Evolutionary conservation across 2,329 filamentous ascomycete genomes (phyloP).

Genomic region (Monosporascus cannonballus): DNA sequence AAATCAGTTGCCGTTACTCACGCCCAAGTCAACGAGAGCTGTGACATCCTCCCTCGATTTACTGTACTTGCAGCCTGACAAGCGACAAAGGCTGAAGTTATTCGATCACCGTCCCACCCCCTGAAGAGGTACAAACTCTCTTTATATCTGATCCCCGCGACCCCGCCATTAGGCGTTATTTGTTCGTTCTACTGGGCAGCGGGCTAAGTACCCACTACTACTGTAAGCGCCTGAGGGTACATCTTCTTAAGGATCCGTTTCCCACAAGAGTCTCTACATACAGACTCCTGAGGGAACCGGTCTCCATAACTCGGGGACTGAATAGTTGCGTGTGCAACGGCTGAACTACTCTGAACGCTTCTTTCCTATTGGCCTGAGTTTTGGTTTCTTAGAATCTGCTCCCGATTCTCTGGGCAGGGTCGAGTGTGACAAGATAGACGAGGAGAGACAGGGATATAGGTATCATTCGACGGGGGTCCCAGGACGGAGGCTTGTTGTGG

Average conservation of each 20-base stretch:
- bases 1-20: no score
- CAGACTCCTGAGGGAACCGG: not conserved
- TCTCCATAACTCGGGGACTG: no score
- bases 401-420: not conserved
- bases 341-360: not conserved
- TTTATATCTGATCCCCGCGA: constrained; percentile 10
- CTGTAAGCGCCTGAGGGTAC: no score
- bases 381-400: not conserved
- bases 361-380: not conserved
- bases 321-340: no score
- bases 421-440: not conserved
- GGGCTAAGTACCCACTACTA: no score
- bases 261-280: not conserved
- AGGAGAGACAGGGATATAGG: not conserved
- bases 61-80: not conserved
- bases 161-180: constrained; percentile 16
- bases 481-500: not conserved
- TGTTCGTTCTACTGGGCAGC: no score
- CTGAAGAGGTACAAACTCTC: not conserved
- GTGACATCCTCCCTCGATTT: no score
- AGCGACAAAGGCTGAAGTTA: not conserved
- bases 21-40: no score
- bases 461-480: not conserved
- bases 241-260: no score
- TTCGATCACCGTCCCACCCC: not conserved